A percentile compares a stretch with the other conserved stretches of the same genome.
Evolutionary conservation across 129 eudicot species (phyloP).

Genomic region (Daucus carota): DNA sequence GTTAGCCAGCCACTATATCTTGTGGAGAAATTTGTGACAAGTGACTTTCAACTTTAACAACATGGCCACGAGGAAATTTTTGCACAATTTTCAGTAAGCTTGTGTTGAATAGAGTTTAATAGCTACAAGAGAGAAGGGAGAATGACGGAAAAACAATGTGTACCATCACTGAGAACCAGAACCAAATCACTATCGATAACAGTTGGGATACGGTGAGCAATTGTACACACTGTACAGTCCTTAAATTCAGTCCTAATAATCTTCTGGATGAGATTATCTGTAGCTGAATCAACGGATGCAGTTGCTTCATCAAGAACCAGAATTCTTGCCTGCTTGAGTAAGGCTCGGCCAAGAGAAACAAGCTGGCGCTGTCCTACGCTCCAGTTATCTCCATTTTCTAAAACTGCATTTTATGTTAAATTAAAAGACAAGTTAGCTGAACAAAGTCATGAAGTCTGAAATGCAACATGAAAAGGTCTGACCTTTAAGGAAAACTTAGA

Average conservation of each 20-base stretch:
- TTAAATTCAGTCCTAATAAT: conserved; percentile 71
- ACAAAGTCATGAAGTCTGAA: conserved; percentile 2
- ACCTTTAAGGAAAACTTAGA: background rate
- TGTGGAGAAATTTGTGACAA: background rate
- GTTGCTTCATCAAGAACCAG: conserved; percentile 96
- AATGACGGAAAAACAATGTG: background rate
- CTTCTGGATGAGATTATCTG: conserved; percentile 89
- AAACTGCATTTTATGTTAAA: conserved; percentile 33
- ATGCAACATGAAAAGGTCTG: background rate
- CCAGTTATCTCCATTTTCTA: conserved; percentile 97
- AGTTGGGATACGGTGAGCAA: conserved; percentile 93
- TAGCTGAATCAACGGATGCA: conserved; percentile 96
- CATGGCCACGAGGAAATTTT: background rate
- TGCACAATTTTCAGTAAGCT: background rate
- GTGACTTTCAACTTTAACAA: background rate
- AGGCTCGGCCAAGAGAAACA: conserved; percentile 87
- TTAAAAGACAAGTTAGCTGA: conserved; percentile 2
- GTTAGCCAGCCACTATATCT: background rate
- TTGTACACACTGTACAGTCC: conserved; percentile 83
- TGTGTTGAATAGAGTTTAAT: too few species aligned
- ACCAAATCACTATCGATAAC: conserved; percentile 90
- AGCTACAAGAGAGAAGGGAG: background rate
- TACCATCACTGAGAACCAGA: conserved; percentile 96
- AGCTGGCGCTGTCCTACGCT: conserved; percentile 98
- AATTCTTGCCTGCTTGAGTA: conserved; percentile 84